Percentiles rank a stretch among this genome's conserved stretches.
phyloP scores from a whole-genome alignment of 2,329 filamentous ascomycete genomes.

The Neofusicoccum parvum region DNA sequence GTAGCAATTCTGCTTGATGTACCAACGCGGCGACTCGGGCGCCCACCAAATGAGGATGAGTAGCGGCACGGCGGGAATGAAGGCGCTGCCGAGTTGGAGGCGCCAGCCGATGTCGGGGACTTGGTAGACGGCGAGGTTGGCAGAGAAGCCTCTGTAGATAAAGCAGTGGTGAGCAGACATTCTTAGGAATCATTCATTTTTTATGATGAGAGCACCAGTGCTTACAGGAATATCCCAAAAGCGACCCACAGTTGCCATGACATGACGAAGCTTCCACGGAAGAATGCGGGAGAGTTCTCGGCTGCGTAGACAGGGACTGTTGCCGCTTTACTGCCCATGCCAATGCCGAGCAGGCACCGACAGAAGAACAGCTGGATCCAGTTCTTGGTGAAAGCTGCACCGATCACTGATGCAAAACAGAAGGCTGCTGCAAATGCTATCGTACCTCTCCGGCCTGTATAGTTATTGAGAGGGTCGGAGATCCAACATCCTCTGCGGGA shows the following conservation, averaged over 20 bases:
- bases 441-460: conserved; percentile 70
- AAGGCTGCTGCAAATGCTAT: conserved; percentile 77
- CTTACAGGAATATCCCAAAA: conserved; percentile 20
- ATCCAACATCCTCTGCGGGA: conserved; percentile 64
- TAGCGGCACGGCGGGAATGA: conserved; percentile 31
- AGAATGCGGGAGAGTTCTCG: conserved; percentile 68
- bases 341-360: conserved; percentile 74
- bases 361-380: conserved; percentile 73
- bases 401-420: conserved; percentile 47
- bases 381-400: conserved; percentile 66
- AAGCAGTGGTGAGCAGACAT: background rate
- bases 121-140: conserved; percentile 29
- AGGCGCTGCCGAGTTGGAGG: conserved; percentile 31
- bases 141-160: conserved; percentile 29
- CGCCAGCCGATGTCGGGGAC: conserved; percentile 32
- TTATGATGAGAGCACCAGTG: background rate
- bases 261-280: conserved; percentile 79
- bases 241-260: conserved; percentile 66
- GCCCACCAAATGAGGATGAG: conserved; percentile 30
- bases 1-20: conserved; percentile 30
- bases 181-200: background rate
- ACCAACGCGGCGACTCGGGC: conserved; percentile 32
- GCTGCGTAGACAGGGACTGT: conserved; percentile 78
- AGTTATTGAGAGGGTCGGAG: conserved; percentile 70
- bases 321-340: conserved; percentile 75